phyloP scores from a whole-genome alignment of 345 rosid species.

The Brassica juncea region DNA sequence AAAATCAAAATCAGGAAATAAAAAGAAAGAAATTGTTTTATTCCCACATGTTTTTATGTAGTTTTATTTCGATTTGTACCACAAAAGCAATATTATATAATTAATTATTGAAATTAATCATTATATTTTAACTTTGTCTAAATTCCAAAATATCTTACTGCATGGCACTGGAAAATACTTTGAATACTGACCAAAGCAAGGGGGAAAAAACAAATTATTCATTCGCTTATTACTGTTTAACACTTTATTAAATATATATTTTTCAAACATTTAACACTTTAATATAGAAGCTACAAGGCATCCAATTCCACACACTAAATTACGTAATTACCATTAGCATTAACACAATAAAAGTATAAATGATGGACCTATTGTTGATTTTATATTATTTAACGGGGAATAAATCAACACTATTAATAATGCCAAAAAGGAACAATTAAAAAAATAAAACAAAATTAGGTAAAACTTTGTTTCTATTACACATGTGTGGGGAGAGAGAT shows the following conservation, averaged over 20 bases:
- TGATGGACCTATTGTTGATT: background rate
- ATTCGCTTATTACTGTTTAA: background rate
- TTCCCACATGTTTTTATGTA: conserved; percentile 22
- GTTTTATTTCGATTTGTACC: conserved; percentile 29
- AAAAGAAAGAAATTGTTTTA: conserved; percentile 25
- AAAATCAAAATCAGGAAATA: background rate
- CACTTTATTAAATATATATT: too few species aligned
- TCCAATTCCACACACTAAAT: background rate
- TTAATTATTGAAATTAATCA: conserved; percentile 20
- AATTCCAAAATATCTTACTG: background rate
- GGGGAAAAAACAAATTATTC: background rate
- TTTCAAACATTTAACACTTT: background rate
- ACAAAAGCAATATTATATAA: conserved; percentile 14
- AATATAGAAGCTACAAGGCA: background rate
- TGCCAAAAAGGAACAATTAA: background rate
- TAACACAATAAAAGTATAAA: background rate
- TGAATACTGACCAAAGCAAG: background rate
- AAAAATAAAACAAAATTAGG: background rate
- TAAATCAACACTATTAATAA: background rate
- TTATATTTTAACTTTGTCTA: too few species aligned
- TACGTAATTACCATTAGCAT: background rate
- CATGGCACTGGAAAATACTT: background rate
- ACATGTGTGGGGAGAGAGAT: background rate
- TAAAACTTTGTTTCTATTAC: background rate
- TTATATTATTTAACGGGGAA: background rate